phyloP scores from a whole-genome alignment of 768 basidiomycete genomes.

The Suillus variegatus region DNA sequence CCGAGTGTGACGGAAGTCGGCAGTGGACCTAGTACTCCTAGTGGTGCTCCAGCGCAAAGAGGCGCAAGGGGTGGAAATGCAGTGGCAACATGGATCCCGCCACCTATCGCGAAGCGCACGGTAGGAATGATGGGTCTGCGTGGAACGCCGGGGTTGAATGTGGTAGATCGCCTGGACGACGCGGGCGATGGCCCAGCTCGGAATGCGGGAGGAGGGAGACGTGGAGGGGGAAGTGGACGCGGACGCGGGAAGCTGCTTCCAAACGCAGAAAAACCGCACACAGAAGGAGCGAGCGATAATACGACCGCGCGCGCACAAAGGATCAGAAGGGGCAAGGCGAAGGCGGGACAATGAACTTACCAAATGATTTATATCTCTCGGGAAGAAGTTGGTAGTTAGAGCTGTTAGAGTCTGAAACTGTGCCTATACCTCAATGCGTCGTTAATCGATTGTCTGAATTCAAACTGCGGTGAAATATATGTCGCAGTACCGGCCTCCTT shows the following conservation, averaged over 20 bases:
- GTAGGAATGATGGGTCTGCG: constrained; percentile 52
- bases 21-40: not conserved
- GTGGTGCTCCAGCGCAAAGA: not conserved
- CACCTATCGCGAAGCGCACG: constrained; percentile 41
- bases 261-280: not conserved
- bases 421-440: not conserved
- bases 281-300: not conserved
- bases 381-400: not conserved
- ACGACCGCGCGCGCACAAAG: not conserved
- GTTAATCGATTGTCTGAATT: not conserved
- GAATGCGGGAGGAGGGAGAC: not conserved
- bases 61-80: not conserved
- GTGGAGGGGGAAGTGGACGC: not conserved
- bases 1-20: not conserved
- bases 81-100: constrained; percentile 15
- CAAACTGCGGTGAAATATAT: not conserved
- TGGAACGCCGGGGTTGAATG: constrained; percentile 24
- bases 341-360: not conserved
- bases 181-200: not conserved
- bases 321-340: not conserved
- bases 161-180: constrained; percentile 4
- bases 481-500: not conserved
- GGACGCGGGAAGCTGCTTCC: not conserved
- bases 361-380: not conserved
- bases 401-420: not conserved